Evolutionary conservation across 1,139 yeast species (phyloP).

Genomic region (Yamadazyma taylorii): DNA sequence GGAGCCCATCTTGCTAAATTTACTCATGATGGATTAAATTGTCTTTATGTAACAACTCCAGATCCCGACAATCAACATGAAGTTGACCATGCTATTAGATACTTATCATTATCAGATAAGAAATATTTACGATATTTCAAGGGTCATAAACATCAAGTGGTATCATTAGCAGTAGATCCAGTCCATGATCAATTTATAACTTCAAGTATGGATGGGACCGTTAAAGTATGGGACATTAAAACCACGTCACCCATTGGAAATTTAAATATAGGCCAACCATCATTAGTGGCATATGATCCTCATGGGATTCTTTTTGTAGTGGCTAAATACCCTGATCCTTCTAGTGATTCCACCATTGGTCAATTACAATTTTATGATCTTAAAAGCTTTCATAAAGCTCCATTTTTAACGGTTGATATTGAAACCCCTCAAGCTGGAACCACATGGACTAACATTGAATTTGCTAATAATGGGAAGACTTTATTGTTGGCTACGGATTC

Average conservation of each 20-base stretch:
- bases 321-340: constrained; percentile 40
- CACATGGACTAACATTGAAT: constrained; percentile 69
- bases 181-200: constrained; percentile 66
- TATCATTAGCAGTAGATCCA: constrained; percentile 73
- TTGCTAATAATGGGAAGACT: constrained; percentile 77
- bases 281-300: constrained; percentile 73
- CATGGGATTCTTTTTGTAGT: constrained; percentile 79
- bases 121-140: constrained; percentile 79
- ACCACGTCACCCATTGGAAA: constrained; percentile 62
- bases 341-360: constrained; percentile 24
- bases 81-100: constrained; percentile 70
- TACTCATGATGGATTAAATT: constrained; percentile 72
- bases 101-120: constrained; percentile 74
- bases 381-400: constrained; percentile 52
- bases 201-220: constrained; percentile 74
- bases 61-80: constrained; percentile 25
- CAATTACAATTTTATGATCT: constrained; percentile 62
- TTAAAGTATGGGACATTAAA: constrained; percentile 84
- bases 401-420: constrained; percentile 48
- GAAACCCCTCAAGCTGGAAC: constrained; percentile 23
- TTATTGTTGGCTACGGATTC: constrained; percentile 65
- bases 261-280: constrained; percentile 56
- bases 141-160: constrained; percentile 81
- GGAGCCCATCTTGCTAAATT: constrained; percentile 89
- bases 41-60: constrained; percentile 81